phyloP scores from a whole-genome alignment of 352 stramenopile species.

The Pythium angustatum region DNA sequence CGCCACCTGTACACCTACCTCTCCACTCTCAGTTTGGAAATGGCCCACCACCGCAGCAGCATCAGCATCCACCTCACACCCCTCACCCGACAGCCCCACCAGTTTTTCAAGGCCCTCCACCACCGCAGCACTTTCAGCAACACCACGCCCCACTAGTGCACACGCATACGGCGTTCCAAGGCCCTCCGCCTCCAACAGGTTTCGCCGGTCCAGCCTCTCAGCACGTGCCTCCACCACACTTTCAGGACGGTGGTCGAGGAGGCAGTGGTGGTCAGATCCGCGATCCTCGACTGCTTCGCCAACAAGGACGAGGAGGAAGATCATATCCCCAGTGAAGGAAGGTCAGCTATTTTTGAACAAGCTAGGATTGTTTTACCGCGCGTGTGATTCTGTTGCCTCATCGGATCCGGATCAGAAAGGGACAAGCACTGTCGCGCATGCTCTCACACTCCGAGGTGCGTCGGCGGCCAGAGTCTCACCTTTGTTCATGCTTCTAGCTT shows the following conservation, averaged over 20 bases:
- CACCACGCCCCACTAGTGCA: conserved; percentile 3
- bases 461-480: no score
- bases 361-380: conserved; percentile 11
- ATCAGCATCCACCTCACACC: background rate
- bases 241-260: conserved; percentile 12
- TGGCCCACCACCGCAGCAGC: background rate
- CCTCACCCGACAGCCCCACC: background rate
- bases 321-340: background rate
- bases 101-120: conserved; percentile 1
- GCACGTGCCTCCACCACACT: conserved; percentile 5
- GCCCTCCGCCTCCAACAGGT: conserved; percentile 6
- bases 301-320: conserved; percentile 21
- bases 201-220: conserved; percentile 8
- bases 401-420: no score
- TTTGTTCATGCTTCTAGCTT: no score
- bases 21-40: background rate
- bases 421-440: no score
- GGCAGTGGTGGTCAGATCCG: conserved; percentile 5
- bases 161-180: background rate
- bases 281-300: conserved; percentile 26
- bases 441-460: no score
- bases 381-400: background rate
- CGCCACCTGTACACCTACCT: background rate
- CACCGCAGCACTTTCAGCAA: conserved; percentile 11
- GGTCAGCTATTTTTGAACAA: conserved; percentile 24